Conservation (phyloP, 2,329 filamentous ascomycete genomes). For the Sodiomyces alkalinus region DNA sequence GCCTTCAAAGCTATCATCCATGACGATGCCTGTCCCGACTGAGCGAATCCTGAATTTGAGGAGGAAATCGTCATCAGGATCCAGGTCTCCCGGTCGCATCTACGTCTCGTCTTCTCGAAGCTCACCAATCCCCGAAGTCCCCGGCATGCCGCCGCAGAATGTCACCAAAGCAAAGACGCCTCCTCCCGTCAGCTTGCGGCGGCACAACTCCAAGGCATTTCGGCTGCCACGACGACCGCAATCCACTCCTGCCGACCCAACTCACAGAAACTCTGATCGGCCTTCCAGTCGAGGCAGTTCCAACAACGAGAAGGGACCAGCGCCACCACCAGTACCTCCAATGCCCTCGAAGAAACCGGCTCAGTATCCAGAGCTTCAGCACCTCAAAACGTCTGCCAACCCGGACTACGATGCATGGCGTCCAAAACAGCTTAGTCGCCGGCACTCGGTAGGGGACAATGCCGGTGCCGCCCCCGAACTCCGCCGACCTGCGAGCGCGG, state of each 20-base stretch:
- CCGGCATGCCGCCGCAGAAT: slow-evolving; percentile 12
- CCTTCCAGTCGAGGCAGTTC: slow-evolving; percentile 1
- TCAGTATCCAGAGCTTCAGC: slow-evolving; percentile 1
- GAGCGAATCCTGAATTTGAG: slow-evolving; percentile 12
- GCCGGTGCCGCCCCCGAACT: not conserved
- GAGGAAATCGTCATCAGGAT: slow-evolving; percentile 3
- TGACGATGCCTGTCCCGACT: slow-evolving; percentile 16
- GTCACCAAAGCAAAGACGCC: slow-evolving; percentile 20
- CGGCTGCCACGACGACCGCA: slow-evolving; percentile 17
- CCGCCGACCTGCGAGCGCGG: slow-evolving; percentile 3
- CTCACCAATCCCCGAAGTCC: slow-evolving; percentile 13
- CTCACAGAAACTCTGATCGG: slow-evolving; percentile 8
- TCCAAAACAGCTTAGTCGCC: not conserved
- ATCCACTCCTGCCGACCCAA: too few species aligned
- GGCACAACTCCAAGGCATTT: slow-evolving; percentile 19
- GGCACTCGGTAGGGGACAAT: too few species aligned
- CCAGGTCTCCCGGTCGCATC: slow-evolving; percentile 2
- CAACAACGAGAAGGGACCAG: not conserved
- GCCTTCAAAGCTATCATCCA: slow-evolving; percentile 11
- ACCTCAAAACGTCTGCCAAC: slow-evolving; percentile 5
- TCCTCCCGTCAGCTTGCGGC: slow-evolving; percentile 27
- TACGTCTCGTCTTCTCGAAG: slow-evolving; percentile 2
- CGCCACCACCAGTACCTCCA: not conserved
- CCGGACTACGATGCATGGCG: slow-evolving; percentile 1
- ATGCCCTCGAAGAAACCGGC: not conserved